Percentiles rank a stretch among this genome's conserved stretches.
phyloP scores from a whole-genome alignment of 306 rosid genomes.

The Trifolium subterraneum region DNA sequence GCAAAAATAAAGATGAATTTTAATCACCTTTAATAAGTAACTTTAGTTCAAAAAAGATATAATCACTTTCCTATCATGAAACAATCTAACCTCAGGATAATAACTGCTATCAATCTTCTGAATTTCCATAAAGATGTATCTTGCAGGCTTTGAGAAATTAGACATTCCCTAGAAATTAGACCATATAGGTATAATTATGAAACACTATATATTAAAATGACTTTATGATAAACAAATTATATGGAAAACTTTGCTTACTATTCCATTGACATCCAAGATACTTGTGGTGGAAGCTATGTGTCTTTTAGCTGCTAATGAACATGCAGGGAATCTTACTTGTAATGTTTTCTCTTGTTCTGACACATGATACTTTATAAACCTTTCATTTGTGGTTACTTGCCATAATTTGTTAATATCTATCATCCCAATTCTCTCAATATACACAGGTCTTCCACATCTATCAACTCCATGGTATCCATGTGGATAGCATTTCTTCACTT shows the following conservation, averaged over 20 bases:
- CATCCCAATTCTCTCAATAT: constrained; percentile 83
- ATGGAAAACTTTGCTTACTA: constrained; percentile 55
- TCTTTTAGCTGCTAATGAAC: constrained; percentile 78
- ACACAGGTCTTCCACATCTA: constrained; percentile 76
- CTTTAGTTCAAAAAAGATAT: too few relatives aligned
- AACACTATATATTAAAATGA: not conserved
- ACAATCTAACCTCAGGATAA: constrained; percentile 80
- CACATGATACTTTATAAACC: constrained; percentile 73
- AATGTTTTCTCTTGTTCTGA: constrained; percentile 89
- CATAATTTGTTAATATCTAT: constrained; percentile 68
- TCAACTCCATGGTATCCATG: constrained; percentile 94
- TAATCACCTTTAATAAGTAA: not conserved
- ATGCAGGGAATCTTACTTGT: constrained; percentile 72
- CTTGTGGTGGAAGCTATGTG: constrained; percentile 92
- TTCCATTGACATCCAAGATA: constrained; percentile 85
- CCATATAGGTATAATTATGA: constrained; percentile 6
- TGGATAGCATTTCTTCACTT: constrained; percentile 83
- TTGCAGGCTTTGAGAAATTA: constrained; percentile 92
- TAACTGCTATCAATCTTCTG: constrained; percentile 86
- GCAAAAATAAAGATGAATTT: constrained; percentile 32
- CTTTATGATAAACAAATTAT: not conserved
- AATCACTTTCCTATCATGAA: not conserved
- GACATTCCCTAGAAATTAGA: constrained; percentile 67
- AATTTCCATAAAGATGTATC: constrained; percentile 78
- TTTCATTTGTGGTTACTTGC: constrained; percentile 72